These are phyloP conservation scores for Alternaria gaisen DNA, from an alignment of 2,329 filamentous ascomycete genomes.

Conservation along the genomic window DNA sequence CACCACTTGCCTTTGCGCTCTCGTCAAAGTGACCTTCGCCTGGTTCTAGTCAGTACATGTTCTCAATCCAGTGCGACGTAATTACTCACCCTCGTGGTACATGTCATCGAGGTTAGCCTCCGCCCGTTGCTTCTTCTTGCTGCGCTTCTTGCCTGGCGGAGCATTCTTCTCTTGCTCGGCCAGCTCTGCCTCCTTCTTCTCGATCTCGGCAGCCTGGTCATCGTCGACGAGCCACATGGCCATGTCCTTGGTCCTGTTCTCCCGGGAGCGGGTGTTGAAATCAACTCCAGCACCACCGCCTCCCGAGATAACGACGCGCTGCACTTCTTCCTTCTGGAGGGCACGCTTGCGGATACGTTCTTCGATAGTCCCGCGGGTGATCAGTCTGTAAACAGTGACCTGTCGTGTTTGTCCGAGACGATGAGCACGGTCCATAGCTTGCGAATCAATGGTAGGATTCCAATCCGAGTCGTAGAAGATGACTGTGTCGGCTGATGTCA, in stretches of 20 bases:
- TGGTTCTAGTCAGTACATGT: slow-evolving; percentile 54
- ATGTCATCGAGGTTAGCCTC: slow-evolving; percentile 86
- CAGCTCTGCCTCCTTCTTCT: slow-evolving; percentile 88
- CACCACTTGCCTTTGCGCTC: slow-evolving; percentile 81
- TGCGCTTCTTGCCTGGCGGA: slow-evolving; percentile 59
- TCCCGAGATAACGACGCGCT: slow-evolving; percentile 94
- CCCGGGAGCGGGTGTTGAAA: slow-evolving; percentile 90
- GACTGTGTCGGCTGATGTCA: slow-evolving; percentile 95
- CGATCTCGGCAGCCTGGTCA: slow-evolving; percentile 92
- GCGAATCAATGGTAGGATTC: slow-evolving; percentile 98
- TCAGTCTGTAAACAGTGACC: slow-evolving; percentile 96
- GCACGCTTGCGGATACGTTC: slow-evolving; percentile 97
- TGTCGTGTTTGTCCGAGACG: slow-evolving; percentile 94
- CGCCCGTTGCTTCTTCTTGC: slow-evolving; percentile 69
- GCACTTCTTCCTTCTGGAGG: slow-evolving; percentile 97
- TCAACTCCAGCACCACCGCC: slow-evolving; percentile 85
- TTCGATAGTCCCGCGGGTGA: slow-evolving; percentile 95
- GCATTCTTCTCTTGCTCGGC: slow-evolving; percentile 68
- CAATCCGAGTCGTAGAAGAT: slow-evolving; percentile 99
- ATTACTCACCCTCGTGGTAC: slow-evolving; percentile 95
- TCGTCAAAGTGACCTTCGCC: slow-evolving; percentile 98
- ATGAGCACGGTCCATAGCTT: slow-evolving; percentile 99
- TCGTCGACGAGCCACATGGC: slow-evolving; percentile 99
- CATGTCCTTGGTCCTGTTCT: slow-evolving; percentile 97
- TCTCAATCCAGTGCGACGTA: background rate